Conservation (phyloP, 2,329 filamentous ascomycete genomes). For the Spiromastix sp. region DNA sequence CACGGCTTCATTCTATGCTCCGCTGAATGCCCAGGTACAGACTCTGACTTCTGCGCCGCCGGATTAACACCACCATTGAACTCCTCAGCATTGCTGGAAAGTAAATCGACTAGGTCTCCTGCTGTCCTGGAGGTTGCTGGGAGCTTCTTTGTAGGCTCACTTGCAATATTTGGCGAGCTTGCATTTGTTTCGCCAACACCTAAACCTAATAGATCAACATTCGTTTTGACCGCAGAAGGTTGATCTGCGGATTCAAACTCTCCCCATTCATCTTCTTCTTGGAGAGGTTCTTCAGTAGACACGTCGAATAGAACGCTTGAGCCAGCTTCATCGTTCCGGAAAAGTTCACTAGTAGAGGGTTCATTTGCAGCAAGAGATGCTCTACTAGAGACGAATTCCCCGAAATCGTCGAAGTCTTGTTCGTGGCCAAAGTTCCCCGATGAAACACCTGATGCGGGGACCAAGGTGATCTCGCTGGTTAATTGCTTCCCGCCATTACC, state of each 20-base stretch:
- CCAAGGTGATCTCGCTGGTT: too few relatives aligned
- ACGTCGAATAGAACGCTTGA: constrained; percentile 57
- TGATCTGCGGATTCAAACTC: constrained; percentile 31
- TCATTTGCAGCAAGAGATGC: not conserved
- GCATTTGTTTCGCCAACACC: not conserved
- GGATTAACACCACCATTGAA: constrained; percentile 3
- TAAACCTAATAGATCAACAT: constrained; percentile 4
- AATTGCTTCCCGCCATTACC: too few relatives aligned
- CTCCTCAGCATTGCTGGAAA: constrained; percentile 17
- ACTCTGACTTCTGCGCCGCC: constrained; percentile 3
- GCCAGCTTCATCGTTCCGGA: constrained; percentile 2
- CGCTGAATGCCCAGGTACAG: constrained; percentile 10
- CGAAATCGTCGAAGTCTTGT: not conserved
- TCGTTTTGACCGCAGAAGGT: constrained; percentile 7
- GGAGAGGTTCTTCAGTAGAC: constrained; percentile 18
- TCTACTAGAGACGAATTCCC: not conserved
- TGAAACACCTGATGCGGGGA: too few relatives aligned
- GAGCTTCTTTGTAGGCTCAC: not conserved
- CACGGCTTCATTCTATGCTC: constrained; percentile 23
- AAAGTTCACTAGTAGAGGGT: not conserved
- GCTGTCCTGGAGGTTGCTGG: too few relatives aligned
- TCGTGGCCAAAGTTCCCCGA: not conserved
- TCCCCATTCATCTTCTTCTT: constrained; percentile 33
- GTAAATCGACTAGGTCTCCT: constrained; percentile 18
- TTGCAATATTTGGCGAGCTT: not conserved